A percentile compares a stretch with the other conserved stretches of the same genome.
These are phyloP conservation scores for Phytopythium kandeliae DNA, from an alignment of 352 stramenopile species.

Conservation along the genomic window DNA sequence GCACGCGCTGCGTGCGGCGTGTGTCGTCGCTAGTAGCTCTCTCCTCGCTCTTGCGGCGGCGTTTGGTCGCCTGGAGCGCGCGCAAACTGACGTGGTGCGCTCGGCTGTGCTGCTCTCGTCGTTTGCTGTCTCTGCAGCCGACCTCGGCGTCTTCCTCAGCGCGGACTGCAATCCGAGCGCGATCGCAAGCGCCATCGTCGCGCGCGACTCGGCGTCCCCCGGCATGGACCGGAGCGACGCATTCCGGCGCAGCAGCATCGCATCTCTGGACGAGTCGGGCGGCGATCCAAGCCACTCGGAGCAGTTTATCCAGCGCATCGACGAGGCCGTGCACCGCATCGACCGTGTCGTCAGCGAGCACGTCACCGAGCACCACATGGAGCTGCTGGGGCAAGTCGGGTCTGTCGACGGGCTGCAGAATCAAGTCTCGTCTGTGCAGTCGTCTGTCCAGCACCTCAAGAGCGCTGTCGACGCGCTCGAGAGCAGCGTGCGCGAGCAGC, in stretches of 20 bases:
- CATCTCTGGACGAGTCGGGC: constrained; percentile 9
- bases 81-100: background rate
- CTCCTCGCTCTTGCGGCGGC: background rate
- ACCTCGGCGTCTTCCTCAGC: constrained; percentile 69
- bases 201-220: constrained; percentile 42
- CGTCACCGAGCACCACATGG: constrained; percentile 67
- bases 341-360: constrained; percentile 77
- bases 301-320: constrained; percentile 65
- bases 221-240: constrained; percentile 6
- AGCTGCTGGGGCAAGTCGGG: constrained; percentile 63
- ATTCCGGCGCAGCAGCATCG: constrained; percentile 11
- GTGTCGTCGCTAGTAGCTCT: too few species aligned
- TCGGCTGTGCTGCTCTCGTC: background rate
- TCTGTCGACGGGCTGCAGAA: constrained; percentile 71
- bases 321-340: constrained; percentile 60
- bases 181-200: constrained; percentile 74
- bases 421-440: constrained; percentile 50
- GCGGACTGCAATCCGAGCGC: constrained; percentile 70
- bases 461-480: constrained; percentile 58
- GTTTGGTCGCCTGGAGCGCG: background rate
- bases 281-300: constrained; percentile 52
- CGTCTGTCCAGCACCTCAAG: constrained; percentile 61
- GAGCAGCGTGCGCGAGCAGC: constrained; percentile 41
- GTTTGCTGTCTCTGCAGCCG: constrained; percentile 28
- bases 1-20: background rate